A percentile compares a stretch with the other conserved stretches of the same genome.
These are phyloP conservation scores for Leucosporidium creatinivorum DNA, from an alignment of 768 basidiomycete species.

Conservation along the genomic window DNA sequence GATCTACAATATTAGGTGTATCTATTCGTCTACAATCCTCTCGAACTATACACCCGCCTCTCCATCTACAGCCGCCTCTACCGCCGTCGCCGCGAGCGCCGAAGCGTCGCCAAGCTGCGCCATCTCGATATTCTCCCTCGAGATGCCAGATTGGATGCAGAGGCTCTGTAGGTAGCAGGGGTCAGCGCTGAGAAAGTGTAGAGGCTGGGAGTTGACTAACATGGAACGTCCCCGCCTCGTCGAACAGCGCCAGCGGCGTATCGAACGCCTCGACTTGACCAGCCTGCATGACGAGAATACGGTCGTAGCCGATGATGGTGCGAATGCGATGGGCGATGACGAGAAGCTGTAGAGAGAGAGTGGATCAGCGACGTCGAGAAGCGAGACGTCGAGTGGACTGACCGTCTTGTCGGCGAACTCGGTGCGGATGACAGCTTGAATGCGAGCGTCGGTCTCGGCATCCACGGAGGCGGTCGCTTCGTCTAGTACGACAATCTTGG, in stretches of 20 bases:
- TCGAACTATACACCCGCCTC: no score
- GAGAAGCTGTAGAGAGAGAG: background rate
- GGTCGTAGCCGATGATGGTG: slow-evolving; percentile 27
- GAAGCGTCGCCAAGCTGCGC: no score
- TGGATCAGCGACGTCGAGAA: background rate
- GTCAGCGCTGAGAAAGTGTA: no score
- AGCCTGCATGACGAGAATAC: slow-evolving; percentile 28
- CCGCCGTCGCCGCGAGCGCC: no score
- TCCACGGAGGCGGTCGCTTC: slow-evolving; percentile 40
- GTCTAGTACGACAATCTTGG: slow-evolving; percentile 76
- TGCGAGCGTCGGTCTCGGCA: slow-evolving; percentile 74
- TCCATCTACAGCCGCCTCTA: no score
- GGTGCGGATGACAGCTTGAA: slow-evolving; percentile 78
- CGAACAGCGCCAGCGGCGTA: slow-evolving; percentile 26
- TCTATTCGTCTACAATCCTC: no score
- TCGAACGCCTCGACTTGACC: slow-evolving; percentile 35
- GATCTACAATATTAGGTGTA: no score
- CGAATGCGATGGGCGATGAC: background rate
- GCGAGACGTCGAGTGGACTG: background rate
- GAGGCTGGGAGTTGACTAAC: no score
- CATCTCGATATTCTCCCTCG: no score
- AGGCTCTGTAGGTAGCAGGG: no score
- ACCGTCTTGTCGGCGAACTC: slow-evolving; percentile 68
- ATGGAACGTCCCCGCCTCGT: slow-evolving; percentile 1
- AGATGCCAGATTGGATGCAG: no score